These are phyloP conservation scores for Tolypocladium cylindrosporum DNA, from an alignment of 2,329 filamentous ascomycete genomes.

Conservation along the genomic window DNA sequence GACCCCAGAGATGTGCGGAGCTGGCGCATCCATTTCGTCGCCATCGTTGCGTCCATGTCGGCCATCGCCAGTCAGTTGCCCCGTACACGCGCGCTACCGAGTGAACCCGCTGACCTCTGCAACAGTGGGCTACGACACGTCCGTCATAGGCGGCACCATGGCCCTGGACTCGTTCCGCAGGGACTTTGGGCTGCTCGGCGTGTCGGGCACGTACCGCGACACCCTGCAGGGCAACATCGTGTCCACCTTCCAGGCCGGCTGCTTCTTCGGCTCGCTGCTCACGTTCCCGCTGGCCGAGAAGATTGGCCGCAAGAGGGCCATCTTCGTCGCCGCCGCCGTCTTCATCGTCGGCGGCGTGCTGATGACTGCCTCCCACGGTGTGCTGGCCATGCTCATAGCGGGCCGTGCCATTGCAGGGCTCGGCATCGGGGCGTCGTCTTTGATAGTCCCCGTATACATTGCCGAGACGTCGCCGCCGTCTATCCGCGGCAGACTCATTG, in stretches of 20 bases:
- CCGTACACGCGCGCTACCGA: neutral
- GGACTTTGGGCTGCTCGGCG: constrained; percentile 21
- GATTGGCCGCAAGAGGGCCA: constrained; percentile 34
- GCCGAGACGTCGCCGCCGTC: constrained; percentile 34
- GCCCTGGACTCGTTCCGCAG: constrained; percentile 24
- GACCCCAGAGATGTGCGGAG: constrained; percentile 13
- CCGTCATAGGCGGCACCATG: constrained; percentile 29
- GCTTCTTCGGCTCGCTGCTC: constrained; percentile 28
- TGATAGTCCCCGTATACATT: constrained; percentile 35
- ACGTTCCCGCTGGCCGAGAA: constrained; percentile 37
- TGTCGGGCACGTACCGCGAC: constrained; percentile 15
- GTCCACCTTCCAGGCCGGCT: constrained; percentile 27
- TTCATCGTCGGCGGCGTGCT: constrained; percentile 27
- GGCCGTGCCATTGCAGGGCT: constrained; percentile 41
- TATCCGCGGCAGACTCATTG: constrained; percentile 39
- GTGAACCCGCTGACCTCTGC: neutral
- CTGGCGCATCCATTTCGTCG: constrained; percentile 15
- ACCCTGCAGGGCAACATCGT: constrained; percentile 28
- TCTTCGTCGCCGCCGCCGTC: constrained; percentile 31
- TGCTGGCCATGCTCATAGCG: constrained; percentile 29
- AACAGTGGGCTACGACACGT: constrained; percentile 25
- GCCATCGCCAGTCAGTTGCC: constrained; percentile 14
- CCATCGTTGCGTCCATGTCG: constrained; percentile 16
- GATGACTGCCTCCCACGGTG: constrained; percentile 22
- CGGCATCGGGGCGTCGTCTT: constrained; percentile 39